Evolutionary conservation across 106 monocot genomes (phyloP).

Genomic region (Dendrobium catenatum): DNA sequence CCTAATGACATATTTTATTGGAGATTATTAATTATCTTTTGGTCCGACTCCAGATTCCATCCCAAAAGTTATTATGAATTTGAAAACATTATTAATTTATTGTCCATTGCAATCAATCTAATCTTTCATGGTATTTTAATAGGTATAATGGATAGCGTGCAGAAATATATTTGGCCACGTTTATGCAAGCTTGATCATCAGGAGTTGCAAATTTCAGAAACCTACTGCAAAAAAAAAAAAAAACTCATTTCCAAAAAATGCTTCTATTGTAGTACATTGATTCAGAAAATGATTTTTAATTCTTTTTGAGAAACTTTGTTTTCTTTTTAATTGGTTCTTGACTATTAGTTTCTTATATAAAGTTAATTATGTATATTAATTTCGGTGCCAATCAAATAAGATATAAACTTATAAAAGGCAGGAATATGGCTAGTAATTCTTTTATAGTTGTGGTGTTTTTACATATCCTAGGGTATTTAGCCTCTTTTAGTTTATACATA

Average conservation of each 20-base stretch:
- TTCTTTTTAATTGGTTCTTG: neutral
- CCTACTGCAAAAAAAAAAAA: neutral
- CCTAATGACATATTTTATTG: neutral
- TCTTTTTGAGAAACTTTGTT: neutral
- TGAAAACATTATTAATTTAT: neutral
- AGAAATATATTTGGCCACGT: constrained; percentile 70
- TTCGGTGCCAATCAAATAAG: too few relatives aligned
- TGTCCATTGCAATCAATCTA: neutral
- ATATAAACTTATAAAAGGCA: too few relatives aligned
- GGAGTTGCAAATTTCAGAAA: constrained; percentile 40
- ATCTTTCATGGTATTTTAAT: neutral
- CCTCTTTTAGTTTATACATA: too few relatives aligned
- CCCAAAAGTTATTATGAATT: neutral
- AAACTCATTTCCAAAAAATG: neutral
- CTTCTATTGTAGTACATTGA: neutral
- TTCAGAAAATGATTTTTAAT: neutral
- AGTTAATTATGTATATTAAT: too few relatives aligned
- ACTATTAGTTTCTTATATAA: constrained; percentile 3
- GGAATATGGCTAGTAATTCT: too few relatives aligned
- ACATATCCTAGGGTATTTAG: too few relatives aligned
- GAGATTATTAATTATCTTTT: neutral
- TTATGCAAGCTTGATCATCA: constrained; percentile 58
- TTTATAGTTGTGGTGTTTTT: too few relatives aligned
- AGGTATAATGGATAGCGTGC: constrained; percentile 57
- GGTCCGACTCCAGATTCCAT: neutral